Percentiles rank a stretch among this genome's conserved stretches.
phyloP scores from a whole-genome alignment of 352 stramenopile genomes.

The Phytopythium sindhum region DNA sequence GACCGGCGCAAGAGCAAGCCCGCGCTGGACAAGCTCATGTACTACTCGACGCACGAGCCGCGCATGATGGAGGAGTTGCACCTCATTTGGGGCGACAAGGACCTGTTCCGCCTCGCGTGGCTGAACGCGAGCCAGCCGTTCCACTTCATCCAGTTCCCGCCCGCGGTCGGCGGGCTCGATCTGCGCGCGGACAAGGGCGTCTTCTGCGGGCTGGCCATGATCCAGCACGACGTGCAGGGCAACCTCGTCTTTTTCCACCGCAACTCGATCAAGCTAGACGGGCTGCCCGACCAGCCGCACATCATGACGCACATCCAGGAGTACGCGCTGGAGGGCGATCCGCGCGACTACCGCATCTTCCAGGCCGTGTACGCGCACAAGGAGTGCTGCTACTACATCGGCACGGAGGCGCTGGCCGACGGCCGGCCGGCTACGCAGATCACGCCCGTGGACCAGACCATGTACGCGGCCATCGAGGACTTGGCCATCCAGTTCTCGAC shows the following conservation, averaged over 20 bases:
- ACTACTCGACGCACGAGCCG: constrained; percentile 74
- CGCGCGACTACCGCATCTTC: constrained; percentile 78
- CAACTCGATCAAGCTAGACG: constrained; percentile 83
- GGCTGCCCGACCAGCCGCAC: constrained; percentile 54
- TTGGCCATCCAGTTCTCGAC: constrained; percentile 80
- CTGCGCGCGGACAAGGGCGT: constrained; percentile 61
- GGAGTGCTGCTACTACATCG: constrained; percentile 87
- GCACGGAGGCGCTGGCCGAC: constrained; percentile 55
- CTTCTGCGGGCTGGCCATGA: constrained; percentile 83
- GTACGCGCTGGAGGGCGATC: constrained; percentile 65
- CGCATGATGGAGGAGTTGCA: constrained; percentile 67
- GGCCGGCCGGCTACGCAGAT: constrained; percentile 68
- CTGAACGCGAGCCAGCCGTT: constrained; percentile 73
- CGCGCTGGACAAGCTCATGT: constrained; percentile 85
- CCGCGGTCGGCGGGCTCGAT: constrained; percentile 70
- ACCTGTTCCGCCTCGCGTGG: constrained; percentile 83
- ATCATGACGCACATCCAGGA: constrained; percentile 85
- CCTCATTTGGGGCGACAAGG: constrained; percentile 86
- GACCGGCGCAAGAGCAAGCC: constrained; percentile 70
- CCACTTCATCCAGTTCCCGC: constrained; percentile 72
- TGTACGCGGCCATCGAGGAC: constrained; percentile 73
- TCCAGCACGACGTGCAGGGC: constrained; percentile 83
- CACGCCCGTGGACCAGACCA: constrained; percentile 63
- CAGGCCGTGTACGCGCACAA: constrained; percentile 79
- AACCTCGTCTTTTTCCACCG: constrained; percentile 86